These are phyloP conservation scores for Puccinia polysora DNA, from an alignment of 1,284 basidiomycete species.

Conservation along the genomic window DNA sequence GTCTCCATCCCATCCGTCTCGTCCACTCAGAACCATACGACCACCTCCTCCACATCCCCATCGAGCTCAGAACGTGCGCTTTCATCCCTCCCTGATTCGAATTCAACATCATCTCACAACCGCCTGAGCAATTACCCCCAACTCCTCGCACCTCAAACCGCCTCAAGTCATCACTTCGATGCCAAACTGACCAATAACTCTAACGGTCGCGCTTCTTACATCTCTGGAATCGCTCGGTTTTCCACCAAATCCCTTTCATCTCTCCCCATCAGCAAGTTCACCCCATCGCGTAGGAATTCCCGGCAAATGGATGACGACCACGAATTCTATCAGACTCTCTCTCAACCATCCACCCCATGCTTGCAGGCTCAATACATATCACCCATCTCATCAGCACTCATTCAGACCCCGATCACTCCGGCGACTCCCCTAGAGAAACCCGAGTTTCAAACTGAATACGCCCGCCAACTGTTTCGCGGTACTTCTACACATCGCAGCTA, in stretches of 20 bases:
- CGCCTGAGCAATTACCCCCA: too few relatives aligned
- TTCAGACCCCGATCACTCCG: constrained; percentile 17
- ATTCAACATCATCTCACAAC: neutral
- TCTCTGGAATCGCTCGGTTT: constrained; percentile 4
- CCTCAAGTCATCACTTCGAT: neutral
- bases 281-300: neutral
- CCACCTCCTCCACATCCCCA: constrained; percentile 1
- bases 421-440: constrained; percentile 31
- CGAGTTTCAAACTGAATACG: constrained; percentile 37
- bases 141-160: neutral
- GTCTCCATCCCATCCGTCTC: constrained; percentile 5
- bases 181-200: neutral
- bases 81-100: neutral
- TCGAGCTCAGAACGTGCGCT: constrained; percentile 4
- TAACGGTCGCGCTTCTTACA: neutral
- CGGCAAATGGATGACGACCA: constrained; percentile 2
- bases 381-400: neutral
- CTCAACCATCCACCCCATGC: constrained; percentile 16
- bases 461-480: constrained; percentile 34
- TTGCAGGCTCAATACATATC: constrained; percentile 6
- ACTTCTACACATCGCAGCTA: constrained; percentile 4
- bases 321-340: constrained; percentile 7
- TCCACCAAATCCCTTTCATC: constrained; percentile 21
- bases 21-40: neutral
- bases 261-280: constrained; percentile 4